A percentile compares a stretch with the other conserved stretches of the same genome.
phyloP scores from a whole-genome alignment of 2,329 filamentous ascomycete genomes.

The Calonectria leucothoes region DNA sequence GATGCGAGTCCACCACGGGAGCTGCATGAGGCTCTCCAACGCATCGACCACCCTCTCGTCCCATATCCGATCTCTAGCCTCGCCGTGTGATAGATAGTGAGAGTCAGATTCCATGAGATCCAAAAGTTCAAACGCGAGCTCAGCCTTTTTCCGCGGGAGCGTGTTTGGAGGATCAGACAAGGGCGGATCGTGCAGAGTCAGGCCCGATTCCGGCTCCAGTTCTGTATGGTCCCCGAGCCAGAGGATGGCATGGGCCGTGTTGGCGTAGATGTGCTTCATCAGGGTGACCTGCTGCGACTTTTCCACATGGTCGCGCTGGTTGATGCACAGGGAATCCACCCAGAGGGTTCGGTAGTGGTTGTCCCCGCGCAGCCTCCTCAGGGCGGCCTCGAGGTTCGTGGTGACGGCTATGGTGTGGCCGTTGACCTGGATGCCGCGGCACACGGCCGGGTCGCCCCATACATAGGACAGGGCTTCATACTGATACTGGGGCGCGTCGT shows the following conservation, averaged over 20 bases:
- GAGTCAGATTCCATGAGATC: not conserved
- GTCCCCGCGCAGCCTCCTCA: not conserved
- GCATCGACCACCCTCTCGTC: not conserved
- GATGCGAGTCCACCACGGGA: not conserved
- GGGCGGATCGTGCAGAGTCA: not conserved
- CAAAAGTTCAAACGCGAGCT: not conserved
- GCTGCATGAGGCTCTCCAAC: not conserved
- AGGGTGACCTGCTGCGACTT: slow-evolving; percentile 8
- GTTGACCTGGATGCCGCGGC: slow-evolving; percentile 13
- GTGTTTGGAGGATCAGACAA: not conserved
- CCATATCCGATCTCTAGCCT: not conserved
- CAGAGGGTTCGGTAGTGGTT: slow-evolving; percentile 12
- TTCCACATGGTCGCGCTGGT: slow-evolving; percentile 11
- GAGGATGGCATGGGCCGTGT: not conserved
- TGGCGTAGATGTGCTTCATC: slow-evolving; percentile 13
- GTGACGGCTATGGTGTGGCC: slow-evolving; percentile 11
- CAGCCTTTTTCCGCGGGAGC: not conserved
- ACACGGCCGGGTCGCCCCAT: slow-evolving; percentile 19
- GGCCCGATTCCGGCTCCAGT: not conserved
- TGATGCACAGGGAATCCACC: slow-evolving; percentile 27
- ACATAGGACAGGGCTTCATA: slow-evolving; percentile 34
- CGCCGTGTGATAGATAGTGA: not conserved
- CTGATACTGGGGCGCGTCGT: slow-evolving; percentile 10
- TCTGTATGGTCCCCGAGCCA: slow-evolving; percentile 18
- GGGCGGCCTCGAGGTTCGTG: not conserved